Conservation (phyloP, 129 eudicot genomes). For the Flaveria ramosissima region DNA sequence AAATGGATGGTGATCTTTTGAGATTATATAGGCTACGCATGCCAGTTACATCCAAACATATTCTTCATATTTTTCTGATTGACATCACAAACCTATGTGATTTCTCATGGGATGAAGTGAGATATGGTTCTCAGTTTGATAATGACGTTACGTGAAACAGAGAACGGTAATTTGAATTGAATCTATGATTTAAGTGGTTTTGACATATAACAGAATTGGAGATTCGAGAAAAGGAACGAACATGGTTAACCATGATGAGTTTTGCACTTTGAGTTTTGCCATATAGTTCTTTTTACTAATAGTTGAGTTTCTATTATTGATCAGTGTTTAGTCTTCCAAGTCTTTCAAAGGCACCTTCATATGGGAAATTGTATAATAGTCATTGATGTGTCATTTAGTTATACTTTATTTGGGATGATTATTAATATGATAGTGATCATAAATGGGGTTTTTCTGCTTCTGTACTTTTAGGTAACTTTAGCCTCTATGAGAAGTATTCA, state of each 20-base stretch:
- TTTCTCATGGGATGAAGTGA: background rate
- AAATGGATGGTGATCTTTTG: background rate
- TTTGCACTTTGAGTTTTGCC: too few relatives aligned
- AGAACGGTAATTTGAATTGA: background rate
- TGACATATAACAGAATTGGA: background rate
- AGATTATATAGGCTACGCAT: background rate
- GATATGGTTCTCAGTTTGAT: background rate
- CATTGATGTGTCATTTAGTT: background rate
- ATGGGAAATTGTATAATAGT: background rate
- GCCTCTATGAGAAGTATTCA: slow-evolving; percentile 31
- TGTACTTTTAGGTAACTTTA: slow-evolving; percentile 39
- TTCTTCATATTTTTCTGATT: background rate
- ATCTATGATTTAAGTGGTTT: background rate
- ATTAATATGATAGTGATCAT: background rate
- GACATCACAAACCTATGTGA: background rate
- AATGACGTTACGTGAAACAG: background rate
- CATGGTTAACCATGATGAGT: background rate
- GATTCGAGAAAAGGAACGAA: background rate
- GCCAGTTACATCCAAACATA: background rate
- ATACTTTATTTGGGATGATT: background rate
- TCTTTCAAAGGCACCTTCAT: background rate
- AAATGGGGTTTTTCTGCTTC: background rate
- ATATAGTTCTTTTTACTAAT: background rate
- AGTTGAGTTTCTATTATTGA: background rate
- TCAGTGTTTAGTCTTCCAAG: background rate